Base-by-base conservation (phyloP, 768 basidiomycete genomes). In the Termitomyces sp. region DNA sequence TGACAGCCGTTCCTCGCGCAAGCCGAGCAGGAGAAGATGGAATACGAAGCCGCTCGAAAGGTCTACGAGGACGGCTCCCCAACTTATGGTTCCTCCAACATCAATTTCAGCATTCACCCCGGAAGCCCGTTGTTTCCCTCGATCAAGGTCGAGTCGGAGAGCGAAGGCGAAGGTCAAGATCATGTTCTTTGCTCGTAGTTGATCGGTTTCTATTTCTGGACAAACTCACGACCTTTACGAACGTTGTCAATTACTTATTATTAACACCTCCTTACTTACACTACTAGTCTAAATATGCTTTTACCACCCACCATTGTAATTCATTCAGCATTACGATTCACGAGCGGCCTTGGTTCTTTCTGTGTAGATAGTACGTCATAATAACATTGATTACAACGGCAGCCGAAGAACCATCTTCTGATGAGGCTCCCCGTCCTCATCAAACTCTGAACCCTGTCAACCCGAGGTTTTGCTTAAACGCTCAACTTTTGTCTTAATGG, bases 21-120 rank as follows among this genome's bases (percentile, higher is more conserved):
- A 72, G 95, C 94, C 15, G 94, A 96, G 71, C 89, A 92, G 69
- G 94, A 96, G 81, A 96, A 96, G 76, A 85, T 93, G 75, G 89
- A 93, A 65, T 96, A 96, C 72, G 93, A 95, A 68, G 81, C 85
- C 36, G 90, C 93, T 37, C 80, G 91, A 47, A 83, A 90, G 71
- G 64, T 93, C 51, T 97, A 97, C 67, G 94, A 97, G 70, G 91
- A 94, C 66, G 90, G 89, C 55, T 80, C 86, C 22, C 79, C 82
- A 11, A 85, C 80, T 12, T 81, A 85, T 65, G 83, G 82, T 9
- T 83, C 84, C 9, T 83, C 84, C 15, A 89, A 81, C 69, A 90
- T 92, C 80, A 91, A 89, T 70, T 92, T 92, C 69, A 89, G 88
- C 72, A 86, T 91, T 70, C 77, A 91, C 34, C 86, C 88, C 6